Evolutionary conservation across 345 rosid genomes (phyloP).

Genomic region (Brassica carinata): DNA sequence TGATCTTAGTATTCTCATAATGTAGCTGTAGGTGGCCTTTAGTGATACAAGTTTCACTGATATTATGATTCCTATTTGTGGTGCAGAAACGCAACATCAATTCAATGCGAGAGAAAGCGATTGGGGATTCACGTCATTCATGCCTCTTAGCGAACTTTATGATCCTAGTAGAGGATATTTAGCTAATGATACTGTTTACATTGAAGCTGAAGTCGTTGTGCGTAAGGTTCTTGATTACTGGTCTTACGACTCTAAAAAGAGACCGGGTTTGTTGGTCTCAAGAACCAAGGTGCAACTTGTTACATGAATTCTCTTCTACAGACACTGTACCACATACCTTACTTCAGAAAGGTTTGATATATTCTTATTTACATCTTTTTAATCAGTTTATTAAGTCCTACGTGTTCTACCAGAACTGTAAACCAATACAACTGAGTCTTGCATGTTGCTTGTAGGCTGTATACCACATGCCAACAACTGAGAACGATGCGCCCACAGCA

Average conservation of each 20-base stretch:
- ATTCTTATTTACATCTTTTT: neutral
- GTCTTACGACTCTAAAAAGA: slow-evolving; percentile 91
- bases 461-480: slow-evolving; percentile 98
- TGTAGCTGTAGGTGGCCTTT: slow-evolving; percentile 10
- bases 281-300: slow-evolving; percentile 99
- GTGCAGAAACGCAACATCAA: slow-evolving; percentile 87
- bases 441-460: slow-evolving; percentile 66
- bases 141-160: slow-evolving; percentile 91
- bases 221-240: slow-evolving; percentile 81
- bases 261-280: slow-evolving; percentile 96
- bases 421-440: slow-evolving; percentile 18
- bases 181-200: slow-evolving; percentile 67
- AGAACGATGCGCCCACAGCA: slow-evolving; percentile 85
- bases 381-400: slow-evolving; percentile 12
- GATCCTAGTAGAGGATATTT: slow-evolving; percentile 86
- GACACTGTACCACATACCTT: slow-evolving; percentile 88
- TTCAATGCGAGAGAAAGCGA: slow-evolving; percentile 92
- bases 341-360: slow-evolving; percentile 83
- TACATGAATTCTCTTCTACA: slow-evolving; percentile 98
- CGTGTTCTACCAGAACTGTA: slow-evolving; percentile 5
- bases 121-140: slow-evolving; percentile 95
- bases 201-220: slow-evolving; percentile 94
- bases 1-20: neutral
- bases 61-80: slow-evolving; percentile 25
- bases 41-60: slow-evolving; percentile 19